Percentiles rank a stretch among this genome's conserved stretches.
phyloP scores from a whole-genome alignment of 2,329 filamentous ascomycete genomes.

The Botryotinia globosa region DNA sequence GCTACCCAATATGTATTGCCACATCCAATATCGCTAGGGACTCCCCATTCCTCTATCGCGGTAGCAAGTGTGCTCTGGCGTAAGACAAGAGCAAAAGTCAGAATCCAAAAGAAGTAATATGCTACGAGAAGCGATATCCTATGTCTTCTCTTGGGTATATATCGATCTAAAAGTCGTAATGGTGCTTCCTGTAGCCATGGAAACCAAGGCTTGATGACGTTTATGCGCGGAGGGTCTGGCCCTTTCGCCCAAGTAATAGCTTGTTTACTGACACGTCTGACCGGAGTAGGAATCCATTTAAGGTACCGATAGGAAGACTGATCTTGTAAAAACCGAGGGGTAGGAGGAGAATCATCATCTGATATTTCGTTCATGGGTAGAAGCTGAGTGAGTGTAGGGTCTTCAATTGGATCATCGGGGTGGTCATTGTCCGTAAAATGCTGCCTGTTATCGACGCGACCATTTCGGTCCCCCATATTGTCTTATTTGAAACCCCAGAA shows the following conservation, averaged over 20 bases:
- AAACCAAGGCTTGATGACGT: slow-evolving; percentile 58
- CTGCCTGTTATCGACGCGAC: slow-evolving; percentile 29
- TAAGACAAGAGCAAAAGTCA: slow-evolving; percentile 67
- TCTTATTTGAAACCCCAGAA: background rate
- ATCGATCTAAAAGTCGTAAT: slow-evolving; percentile 58
- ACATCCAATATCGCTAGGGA: slow-evolving; percentile 64
- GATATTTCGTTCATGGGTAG: slow-evolving; percentile 46
- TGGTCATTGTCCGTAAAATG: slow-evolving; percentile 28
- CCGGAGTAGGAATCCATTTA: slow-evolving; percentile 58
- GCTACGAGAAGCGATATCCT: slow-evolving; percentile 56
- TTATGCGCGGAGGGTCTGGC: slow-evolving; percentile 51
- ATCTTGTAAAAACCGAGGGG: slow-evolving; percentile 61
- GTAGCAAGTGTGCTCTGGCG: slow-evolving; percentile 57
- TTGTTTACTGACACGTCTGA: slow-evolving; percentile 47
- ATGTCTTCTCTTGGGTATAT: slow-evolving; percentile 58
- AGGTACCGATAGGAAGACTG: slow-evolving; percentile 46
- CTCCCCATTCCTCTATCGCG: slow-evolving; percentile 66
- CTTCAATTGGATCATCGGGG: slow-evolving; percentile 37
- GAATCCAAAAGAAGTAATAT: slow-evolving; percentile 65
- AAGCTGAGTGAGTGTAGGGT: slow-evolving; percentile 29
- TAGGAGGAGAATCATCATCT: slow-evolving; percentile 45
- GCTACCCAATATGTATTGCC: slow-evolving; percentile 67
- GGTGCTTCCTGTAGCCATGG: slow-evolving; percentile 67
- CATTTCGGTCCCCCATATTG: slow-evolving; percentile 21
- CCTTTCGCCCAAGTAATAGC: slow-evolving; percentile 53